These are phyloP conservation scores for Nannizzia gypsea DNA, from an alignment of 2,329 filamentous ascomycete species.

Conservation along the genomic window DNA sequence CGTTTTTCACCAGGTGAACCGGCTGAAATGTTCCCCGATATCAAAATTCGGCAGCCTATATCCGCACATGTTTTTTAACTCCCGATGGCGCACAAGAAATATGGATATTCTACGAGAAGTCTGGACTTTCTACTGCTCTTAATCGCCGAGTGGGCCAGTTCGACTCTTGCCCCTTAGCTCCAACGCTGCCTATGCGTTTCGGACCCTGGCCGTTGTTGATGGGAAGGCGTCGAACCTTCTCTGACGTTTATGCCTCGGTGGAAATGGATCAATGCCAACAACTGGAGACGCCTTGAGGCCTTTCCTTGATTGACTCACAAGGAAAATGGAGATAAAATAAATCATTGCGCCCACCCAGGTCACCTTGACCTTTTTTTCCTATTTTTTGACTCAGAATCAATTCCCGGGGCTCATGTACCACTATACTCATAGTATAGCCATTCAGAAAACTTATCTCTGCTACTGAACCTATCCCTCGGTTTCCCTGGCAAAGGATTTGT, in stretches of 20 bases:
- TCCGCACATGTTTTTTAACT: neutral
- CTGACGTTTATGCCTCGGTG: neutral
- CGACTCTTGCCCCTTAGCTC: neutral
- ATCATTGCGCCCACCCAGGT: neutral
- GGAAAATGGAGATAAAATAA: neutral
- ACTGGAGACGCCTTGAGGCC: neutral
- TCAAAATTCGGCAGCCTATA: neutral
- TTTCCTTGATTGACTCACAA: conserved; percentile 1
- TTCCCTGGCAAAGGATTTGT: neutral
- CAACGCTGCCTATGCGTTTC: neutral
- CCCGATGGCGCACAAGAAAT: neutral
- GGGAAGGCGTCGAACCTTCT: neutral
- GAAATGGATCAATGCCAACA: neutral
- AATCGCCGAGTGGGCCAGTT: neutral
- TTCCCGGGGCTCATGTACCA: conserved; percentile 10
- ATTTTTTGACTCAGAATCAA: neutral
- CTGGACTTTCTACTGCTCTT: neutral
- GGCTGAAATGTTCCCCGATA: neutral
- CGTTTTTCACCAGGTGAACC: neutral
- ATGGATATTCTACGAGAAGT: neutral
- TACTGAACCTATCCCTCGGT: conserved; percentile 10
- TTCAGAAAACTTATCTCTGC: conserved; percentile 9
- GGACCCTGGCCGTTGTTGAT: conserved; percentile 5
- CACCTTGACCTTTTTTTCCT: conserved; percentile 12
- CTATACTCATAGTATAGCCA: conserved; percentile 4